Evolutionary conservation across 2,329 filamentous ascomycete species (phyloP).

Genomic region (Penicillium nordicum): DNA sequence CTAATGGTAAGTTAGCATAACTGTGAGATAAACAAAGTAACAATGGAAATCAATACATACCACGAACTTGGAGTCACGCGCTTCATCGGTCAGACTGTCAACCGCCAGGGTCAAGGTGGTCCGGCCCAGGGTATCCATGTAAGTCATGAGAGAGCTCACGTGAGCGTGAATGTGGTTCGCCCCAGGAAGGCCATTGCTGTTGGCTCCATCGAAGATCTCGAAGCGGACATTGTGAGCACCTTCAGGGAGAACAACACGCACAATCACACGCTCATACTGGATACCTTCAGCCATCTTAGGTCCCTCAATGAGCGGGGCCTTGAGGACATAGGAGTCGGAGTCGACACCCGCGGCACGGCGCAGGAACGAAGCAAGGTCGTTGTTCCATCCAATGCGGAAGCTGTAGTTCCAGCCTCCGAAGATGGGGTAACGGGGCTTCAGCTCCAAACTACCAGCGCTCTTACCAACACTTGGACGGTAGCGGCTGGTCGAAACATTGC

Average conservation of each 20-base stretch:
- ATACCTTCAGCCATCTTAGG: conserved; percentile 82
- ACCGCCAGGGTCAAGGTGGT: conserved; percentile 77
- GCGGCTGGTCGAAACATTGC: conserved; percentile 90
- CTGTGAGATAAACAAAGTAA: neutral
- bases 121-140: conserved; percentile 88
- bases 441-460: conserved; percentile 67
- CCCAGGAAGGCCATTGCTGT: conserved; percentile 66
- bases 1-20: conserved; percentile 25
- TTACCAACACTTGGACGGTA: conserved; percentile 59
- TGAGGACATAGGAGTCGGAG: conserved; percentile 74
- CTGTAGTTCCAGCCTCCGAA: conserved; percentile 99
- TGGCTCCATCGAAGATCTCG: conserved; percentile 73
- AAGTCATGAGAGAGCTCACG: conserved; percentile 74
- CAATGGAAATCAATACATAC: conserved; percentile 35
- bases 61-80: conserved; percentile 76
- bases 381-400: conserved; percentile 95
- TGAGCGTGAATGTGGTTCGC: conserved; percentile 49
- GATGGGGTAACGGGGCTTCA: conserved; percentile 92
- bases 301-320: conserved; percentile 89
- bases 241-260: conserved; percentile 85
- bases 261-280: conserved; percentile 74
- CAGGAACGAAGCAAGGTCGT: conserved; percentile 72
- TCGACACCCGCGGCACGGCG: conserved; percentile 54
- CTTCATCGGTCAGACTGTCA: conserved; percentile 84
- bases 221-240: conserved; percentile 62